Evolutionary conservation across 345 rosid species (phyloP).

Genomic region (Arabis alpina): DNA sequence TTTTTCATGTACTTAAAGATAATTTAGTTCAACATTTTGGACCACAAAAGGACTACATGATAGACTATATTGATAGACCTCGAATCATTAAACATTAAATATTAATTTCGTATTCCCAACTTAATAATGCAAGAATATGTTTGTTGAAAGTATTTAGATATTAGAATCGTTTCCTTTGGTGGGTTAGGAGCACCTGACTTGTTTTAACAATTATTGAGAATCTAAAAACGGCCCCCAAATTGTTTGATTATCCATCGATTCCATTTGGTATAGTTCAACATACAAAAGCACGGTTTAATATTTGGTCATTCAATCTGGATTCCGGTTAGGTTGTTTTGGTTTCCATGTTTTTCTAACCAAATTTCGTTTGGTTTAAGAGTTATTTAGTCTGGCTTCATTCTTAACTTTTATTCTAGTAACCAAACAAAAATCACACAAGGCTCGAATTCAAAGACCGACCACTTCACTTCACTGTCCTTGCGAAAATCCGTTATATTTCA

Average conservation of each 20-base stretch:
- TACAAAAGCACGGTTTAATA: neutral
- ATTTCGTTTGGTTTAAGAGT: neutral
- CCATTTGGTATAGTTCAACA: constrained; percentile 2
- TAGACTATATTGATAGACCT: constrained; percentile 18
- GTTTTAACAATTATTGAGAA: constrained; percentile 36
- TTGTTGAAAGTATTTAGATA: constrained; percentile 33
- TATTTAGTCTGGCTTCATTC: neutral
- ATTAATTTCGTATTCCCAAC: constrained; percentile 2
- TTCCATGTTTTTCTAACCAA: neutral
- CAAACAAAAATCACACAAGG: too few species aligned
- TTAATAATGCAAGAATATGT: constrained; percentile 28
- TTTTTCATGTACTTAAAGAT: constrained; percentile 20
- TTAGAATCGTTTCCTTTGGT: constrained; percentile 25
- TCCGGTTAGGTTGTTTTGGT: neutral
- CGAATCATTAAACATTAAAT: neutral
- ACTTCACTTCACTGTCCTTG: too few species aligned
- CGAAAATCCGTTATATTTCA: too few species aligned
- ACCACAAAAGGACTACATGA: constrained; percentile 26
- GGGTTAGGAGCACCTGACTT: constrained; percentile 38
- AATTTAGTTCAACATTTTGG: constrained; percentile 26
- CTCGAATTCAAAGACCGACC: too few species aligned
- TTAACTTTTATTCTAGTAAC: neutral
- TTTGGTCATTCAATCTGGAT: neutral
- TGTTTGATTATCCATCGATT: neutral
- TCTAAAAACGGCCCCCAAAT: constrained; percentile 8